A percentile compares a stretch with the other conserved stretches of the same genome.
Evolutionary conservation across 164 flowering plant genomes (phyloP).

Genomic region (Stephania yunnanensis): DNA sequence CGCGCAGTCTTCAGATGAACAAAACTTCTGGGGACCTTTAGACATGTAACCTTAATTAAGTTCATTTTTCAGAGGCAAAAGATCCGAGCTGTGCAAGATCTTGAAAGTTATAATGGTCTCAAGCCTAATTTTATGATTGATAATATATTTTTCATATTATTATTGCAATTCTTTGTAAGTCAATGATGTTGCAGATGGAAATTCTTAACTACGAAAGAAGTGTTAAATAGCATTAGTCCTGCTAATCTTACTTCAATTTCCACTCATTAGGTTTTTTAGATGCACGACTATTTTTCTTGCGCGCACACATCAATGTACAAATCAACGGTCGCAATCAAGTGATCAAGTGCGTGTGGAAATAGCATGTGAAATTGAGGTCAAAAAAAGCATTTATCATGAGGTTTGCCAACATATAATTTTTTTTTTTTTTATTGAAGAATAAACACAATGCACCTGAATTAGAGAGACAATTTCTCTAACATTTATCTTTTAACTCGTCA

Average conservation of each 20-base stretch:
- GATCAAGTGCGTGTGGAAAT: too few species aligned
- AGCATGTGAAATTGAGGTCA: too few species aligned
- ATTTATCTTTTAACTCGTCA: neutral
- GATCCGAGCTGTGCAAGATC: neutral
- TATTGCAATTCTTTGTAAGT: neutral
- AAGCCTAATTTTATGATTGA: neutral
- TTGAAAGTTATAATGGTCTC: neutral
- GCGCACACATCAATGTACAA: too few species aligned
- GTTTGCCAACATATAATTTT: too few species aligned
- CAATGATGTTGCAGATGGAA: neutral
- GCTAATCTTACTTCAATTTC: too few species aligned
- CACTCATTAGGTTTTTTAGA: too few species aligned
- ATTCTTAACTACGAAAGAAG: neutral
- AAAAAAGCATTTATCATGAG: too few species aligned
- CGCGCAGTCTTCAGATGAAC: slow-evolving; percentile 46
- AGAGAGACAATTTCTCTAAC: neutral
- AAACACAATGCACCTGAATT: neutral
- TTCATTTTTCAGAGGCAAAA: neutral
- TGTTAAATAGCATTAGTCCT: too few species aligned
- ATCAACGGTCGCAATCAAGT: too few species aligned
- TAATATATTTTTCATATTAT: neutral
- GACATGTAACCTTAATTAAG: slow-evolving; percentile 33
- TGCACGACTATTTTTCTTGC: too few species aligned
- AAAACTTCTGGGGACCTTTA: slow-evolving; percentile 41
- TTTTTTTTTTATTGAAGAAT: neutral